These are phyloP conservation scores for Termitomyces sp. DNA, from an alignment of 768 basidiomycete species.

Conservation along the genomic window DNA sequence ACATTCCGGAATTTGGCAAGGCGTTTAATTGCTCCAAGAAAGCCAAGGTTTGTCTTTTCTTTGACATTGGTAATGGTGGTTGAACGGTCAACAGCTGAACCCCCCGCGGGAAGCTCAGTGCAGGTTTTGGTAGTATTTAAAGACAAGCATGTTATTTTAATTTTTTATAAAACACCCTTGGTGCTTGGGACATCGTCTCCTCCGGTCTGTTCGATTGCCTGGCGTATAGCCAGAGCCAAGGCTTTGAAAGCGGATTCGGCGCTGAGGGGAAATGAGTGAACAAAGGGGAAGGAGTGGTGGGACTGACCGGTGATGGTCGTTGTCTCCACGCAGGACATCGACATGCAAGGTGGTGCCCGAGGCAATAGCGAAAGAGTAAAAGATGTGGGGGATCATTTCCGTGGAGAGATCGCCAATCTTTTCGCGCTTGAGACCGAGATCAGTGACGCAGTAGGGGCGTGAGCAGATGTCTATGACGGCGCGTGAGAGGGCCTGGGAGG, in stretches of 20 bases:
- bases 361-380: conserved; percentile 97
- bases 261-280: conserved; percentile 33
- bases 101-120: conserved; percentile 78
- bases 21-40: conserved; percentile 79
- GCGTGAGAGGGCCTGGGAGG: conserved; percentile 71
- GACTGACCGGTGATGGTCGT: conserved; percentile 93
- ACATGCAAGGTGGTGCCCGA: conserved; percentile 92
- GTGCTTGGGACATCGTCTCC: conserved; percentile 92
- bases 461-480: conserved; percentile 99
- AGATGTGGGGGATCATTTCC: conserved; percentile 97
- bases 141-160: not conserved
- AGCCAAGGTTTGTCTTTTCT: conserved; percentile 54
- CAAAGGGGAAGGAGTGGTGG: not conserved
- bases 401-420: conserved; percentile 94
- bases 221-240: conserved; percentile 87
- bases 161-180: conserved; percentile 77
- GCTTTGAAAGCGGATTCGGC: conserved; percentile 99
- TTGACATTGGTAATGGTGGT: not conserved
- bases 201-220: conserved; percentile 90
- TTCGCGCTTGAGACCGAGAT: conserved; percentile 82
- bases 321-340: conserved; percentile 91
- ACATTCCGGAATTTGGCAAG: conserved; percentile 83
- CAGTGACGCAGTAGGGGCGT: conserved; percentile 91
- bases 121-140: conserved; percentile 61
- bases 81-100: conserved; percentile 50